Percentiles rank a stretch among this genome's conserved stretches.
Evolutionary conservation across 1,284 basidiomycete species (phyloP).

Genomic region (Heliocybe sulcata): DNA sequence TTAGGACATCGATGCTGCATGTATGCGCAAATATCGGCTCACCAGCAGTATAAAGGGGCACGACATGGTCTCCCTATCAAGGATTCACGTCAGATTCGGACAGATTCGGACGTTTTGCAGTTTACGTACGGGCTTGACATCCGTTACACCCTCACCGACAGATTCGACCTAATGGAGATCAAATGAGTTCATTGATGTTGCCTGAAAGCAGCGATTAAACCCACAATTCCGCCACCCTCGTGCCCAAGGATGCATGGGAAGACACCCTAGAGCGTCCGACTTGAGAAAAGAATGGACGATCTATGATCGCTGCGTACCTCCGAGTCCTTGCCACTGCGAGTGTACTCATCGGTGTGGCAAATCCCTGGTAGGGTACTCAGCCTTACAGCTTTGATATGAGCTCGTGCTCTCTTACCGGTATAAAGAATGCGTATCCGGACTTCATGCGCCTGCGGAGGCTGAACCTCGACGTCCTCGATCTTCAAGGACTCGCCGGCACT

Average conservation of each 20-base stretch:
- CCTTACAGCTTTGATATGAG: slow-evolving; percentile 4
- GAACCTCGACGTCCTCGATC: slow-evolving; percentile 91
- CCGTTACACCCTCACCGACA: slow-evolving; percentile 88
- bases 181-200: slow-evolving; percentile 14
- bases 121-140: slow-evolving; percentile 55
- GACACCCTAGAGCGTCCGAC: slow-evolving; percentile 48
- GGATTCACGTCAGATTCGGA: not conserved
- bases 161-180: slow-evolving; percentile 71
- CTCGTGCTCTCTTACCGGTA: slow-evolving; percentile 50
- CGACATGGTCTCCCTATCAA: slow-evolving; percentile 80
- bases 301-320: slow-evolving; percentile 46
- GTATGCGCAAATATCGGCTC: slow-evolving; percentile 11
- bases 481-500: slow-evolving; percentile 85
- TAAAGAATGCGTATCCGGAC: slow-evolving; percentile 91
- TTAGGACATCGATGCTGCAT: slow-evolving; percentile 8
- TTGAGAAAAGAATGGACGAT: slow-evolving; percentile 6
- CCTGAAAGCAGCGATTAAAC: slow-evolving; percentile 18
- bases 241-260: slow-evolving; percentile 96
- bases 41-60: slow-evolving; percentile 92
- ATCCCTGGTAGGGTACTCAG: slow-evolving; percentile 50
- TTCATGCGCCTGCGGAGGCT: slow-evolving; percentile 85
- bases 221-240: slow-evolving; percentile 80
- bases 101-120: slow-evolving; percentile 4
- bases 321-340: slow-evolving; percentile 92
- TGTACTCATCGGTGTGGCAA: slow-evolving; percentile 98